A percentile compares a stretch with the other conserved stretches of the same genome.
phyloP scores from a whole-genome alignment of 2,329 filamentous ascomycete species.

The Cladophialophora yegresii region DNA sequence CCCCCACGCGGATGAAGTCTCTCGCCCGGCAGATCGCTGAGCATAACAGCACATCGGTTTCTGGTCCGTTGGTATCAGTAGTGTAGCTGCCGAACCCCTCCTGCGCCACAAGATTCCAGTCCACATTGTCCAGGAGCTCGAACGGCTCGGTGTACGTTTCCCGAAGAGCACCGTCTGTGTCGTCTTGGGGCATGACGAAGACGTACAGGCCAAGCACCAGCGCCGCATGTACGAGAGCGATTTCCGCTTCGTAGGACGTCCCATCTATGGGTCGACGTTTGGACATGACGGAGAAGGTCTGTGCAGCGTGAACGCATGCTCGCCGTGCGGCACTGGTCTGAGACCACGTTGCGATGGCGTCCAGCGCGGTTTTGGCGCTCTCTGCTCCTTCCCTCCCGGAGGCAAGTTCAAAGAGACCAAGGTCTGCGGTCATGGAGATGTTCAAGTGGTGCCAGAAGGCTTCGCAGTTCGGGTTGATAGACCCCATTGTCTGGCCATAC shows the following conservation, averaged over 20 bases:
- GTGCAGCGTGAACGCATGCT: conserved; percentile 55
- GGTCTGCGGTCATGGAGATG: conserved; percentile 54
- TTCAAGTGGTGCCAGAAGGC: conserved; percentile 57
- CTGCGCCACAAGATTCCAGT: conserved; percentile 52
- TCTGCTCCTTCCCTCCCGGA: conserved; percentile 52
- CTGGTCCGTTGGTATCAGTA: not conserved
- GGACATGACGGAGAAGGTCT: conserved; percentile 54
- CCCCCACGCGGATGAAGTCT: conserved; percentile 52
- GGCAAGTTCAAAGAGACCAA: conserved; percentile 55
- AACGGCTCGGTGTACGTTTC: conserved; percentile 40
- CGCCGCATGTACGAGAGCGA: conserved; percentile 54
- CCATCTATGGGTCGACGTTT: conserved; percentile 56
- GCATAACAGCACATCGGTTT: conserved; percentile 34
- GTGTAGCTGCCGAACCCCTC: conserved; percentile 45
- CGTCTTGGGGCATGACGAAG: conserved; percentile 43
- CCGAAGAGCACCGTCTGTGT: conserved; percentile 21
- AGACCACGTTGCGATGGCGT: conserved; percentile 55
- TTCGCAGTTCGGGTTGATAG: conserved; percentile 52
- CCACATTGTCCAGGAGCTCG: conserved; percentile 53
- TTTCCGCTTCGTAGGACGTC: conserved; percentile 54
- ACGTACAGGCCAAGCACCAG: conserved; percentile 56
- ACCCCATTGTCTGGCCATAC: conserved; percentile 48
- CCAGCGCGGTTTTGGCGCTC: conserved; percentile 51
- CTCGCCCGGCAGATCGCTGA: not conserved
- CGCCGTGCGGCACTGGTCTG: conserved; percentile 53